Evolutionary conservation across 2,329 filamentous ascomycete genomes (phyloP).

Genomic region (Trichoderma oligosporum): DNA sequence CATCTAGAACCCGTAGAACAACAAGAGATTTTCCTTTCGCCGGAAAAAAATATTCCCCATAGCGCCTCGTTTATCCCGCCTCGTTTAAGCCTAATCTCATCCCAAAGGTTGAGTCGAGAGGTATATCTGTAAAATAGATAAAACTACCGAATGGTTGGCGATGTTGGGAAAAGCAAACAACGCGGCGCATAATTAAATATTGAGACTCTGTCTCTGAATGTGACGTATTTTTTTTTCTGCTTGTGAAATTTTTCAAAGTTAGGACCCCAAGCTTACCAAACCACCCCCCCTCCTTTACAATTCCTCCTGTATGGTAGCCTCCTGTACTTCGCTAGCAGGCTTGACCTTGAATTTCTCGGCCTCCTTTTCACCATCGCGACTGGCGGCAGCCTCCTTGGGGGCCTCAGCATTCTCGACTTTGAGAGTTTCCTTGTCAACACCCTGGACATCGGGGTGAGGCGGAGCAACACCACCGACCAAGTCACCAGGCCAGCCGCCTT

Average conservation of each 20-base stretch:
- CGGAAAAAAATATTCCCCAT: background rate
- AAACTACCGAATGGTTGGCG: background rate
- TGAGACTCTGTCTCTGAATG: slow-evolving; percentile 1
- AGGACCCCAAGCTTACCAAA: background rate
- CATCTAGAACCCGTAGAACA: background rate
- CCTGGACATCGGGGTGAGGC: slow-evolving; percentile 59
- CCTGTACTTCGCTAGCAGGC: slow-evolving; percentile 60
- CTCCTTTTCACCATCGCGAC: slow-evolving; percentile 58
- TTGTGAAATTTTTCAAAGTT: slow-evolving; percentile 2
- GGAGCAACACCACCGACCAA: slow-evolving; percentile 46
- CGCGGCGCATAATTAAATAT: slow-evolving; percentile 9
- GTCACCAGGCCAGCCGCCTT: slow-evolving; percentile 38
- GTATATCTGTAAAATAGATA: background rate
- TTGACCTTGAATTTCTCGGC: slow-evolving; percentile 53
- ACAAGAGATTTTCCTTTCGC: slow-evolving; percentile 2
- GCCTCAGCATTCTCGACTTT: slow-evolving; percentile 38
- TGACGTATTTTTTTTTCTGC: slow-evolving; percentile 1
- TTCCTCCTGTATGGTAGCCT: slow-evolving; percentile 47
- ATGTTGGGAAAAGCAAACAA: background rate
- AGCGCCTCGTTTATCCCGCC: slow-evolving; percentile 4
- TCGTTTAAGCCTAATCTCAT: background rate
- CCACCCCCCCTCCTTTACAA: slow-evolving; percentile 28
- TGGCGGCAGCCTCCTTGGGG: slow-evolving; percentile 43
- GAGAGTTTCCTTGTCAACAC: slow-evolving; percentile 56
- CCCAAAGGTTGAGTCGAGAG: background rate